phyloP scores from a whole-genome alignment of 495 filamentous ascomycete genomes.

The Geopyxis carbonaria region DNA sequence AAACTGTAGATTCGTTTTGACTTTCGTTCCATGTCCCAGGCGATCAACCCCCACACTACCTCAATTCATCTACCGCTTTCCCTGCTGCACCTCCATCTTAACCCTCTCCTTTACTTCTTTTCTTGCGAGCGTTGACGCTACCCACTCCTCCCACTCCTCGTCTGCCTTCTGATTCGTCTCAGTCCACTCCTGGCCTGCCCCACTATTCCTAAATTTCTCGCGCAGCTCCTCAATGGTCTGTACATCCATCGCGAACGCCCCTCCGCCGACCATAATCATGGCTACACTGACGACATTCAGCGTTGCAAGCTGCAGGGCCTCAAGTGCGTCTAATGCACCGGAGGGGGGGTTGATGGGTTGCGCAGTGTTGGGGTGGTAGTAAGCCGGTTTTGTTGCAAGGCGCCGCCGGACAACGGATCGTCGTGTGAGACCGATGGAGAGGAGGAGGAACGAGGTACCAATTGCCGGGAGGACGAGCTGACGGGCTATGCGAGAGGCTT shows the following conservation, averaged over 20 bases:
- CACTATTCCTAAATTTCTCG: constrained; percentile 28
- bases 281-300: constrained; percentile 42
- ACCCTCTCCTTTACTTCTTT: constrained; percentile 31
- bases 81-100: constrained; percentile 23
- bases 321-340: constrained; percentile 42
- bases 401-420: constrained; percentile 35
- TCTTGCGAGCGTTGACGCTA: constrained; percentile 36
- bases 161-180: constrained; percentile 11
- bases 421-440: constrained; percentile 43
- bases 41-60: too few species aligned
- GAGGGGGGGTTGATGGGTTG: constrained; percentile 26
- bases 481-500: constrained; percentile 12
- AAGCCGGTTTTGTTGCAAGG: constrained; percentile 33
- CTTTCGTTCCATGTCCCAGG: too few species aligned
- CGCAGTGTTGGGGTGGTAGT: constrained; percentile 30
- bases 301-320: constrained; percentile 49
- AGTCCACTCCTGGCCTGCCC: constrained; percentile 23
- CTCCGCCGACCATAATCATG: constrained; percentile 40
- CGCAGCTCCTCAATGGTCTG: constrained; percentile 42
- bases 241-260: constrained; percentile 41
- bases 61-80: constrained; percentile 22
- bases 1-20: too few species aligned
- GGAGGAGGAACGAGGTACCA: constrained; percentile 43
- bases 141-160: constrained; percentile 40
- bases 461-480: constrained; percentile 36